phyloP scores from a whole-genome alignment of 176 grass and related monocot genomes.

The Alopecurus myosuroides region DNA sequence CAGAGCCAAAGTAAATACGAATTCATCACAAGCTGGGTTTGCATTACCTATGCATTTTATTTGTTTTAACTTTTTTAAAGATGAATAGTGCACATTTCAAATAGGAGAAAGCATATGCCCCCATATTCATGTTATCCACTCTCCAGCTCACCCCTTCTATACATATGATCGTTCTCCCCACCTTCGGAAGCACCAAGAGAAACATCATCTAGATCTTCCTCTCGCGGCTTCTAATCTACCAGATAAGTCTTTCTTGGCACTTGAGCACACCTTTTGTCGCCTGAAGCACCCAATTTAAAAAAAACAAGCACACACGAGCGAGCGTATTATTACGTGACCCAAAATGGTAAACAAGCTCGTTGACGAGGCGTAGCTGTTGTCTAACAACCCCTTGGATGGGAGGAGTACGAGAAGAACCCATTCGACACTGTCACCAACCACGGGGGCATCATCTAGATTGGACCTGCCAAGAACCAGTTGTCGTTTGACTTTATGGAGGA shows the following conservation, averaged over 20 bases:
- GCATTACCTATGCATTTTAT: no score
- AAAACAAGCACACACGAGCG: neutral
- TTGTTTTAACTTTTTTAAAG: no score
- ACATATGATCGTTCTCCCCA: neutral
- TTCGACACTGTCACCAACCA: conserved; percentile 50
- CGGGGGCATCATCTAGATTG: conserved; percentile 90
- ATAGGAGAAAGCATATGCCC: no score
- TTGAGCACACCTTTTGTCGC: neutral
- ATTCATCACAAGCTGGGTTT: no score
- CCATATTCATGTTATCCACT: no score
- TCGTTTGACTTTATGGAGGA: conserved; percentile 76
- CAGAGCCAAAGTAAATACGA: no score
- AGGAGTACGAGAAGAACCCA: no score
- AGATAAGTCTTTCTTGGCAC: neutral
- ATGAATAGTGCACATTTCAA: no score
- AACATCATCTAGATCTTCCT: neutral
- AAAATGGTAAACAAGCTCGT: conserved; percentile 33
- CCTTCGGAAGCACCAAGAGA: neutral
- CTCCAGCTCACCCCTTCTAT: neutral
- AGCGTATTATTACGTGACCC: neutral
- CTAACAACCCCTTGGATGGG: conserved; percentile 84
- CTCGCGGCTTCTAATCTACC: neutral
- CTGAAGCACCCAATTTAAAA: neutral
- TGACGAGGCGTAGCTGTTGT: conserved; percentile 45
- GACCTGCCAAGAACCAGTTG: conserved; percentile 95